A percentile compares a stretch with the other conserved stretches of the same genome.
phyloP scores from a whole-genome alignment of 768 basidiomycete genomes.

The Cyclocybe cylindracea region DNA sequence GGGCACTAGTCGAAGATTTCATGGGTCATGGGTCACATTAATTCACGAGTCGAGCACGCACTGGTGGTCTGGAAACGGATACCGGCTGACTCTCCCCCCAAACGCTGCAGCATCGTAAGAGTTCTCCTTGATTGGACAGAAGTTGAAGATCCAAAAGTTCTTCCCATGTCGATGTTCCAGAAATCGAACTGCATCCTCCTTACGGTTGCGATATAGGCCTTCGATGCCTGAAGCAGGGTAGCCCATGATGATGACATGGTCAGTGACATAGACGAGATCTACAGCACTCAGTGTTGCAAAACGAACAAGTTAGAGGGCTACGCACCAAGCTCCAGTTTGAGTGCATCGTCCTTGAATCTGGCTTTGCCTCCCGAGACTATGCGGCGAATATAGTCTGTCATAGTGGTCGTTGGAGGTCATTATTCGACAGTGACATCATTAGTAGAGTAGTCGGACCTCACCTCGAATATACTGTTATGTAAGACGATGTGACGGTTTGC shows the following conservation, averaged over 20 bases:
- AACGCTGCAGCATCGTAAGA: constrained; percentile 72
- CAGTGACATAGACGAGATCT: constrained; percentile 73
- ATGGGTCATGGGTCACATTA: neutral
- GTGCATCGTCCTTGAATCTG: constrained; percentile 66
- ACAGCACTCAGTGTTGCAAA: neutral
- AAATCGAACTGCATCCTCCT: constrained; percentile 76
- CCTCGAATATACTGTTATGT: neutral
- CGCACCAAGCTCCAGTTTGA: constrained; percentile 73
- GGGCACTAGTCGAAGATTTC: constrained; percentile 47
- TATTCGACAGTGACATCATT: no score
- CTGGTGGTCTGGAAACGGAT: constrained; percentile 92
- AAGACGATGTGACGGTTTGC: no score
- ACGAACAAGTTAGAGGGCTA: constrained; percentile 8
- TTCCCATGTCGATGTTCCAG: constrained; percentile 71
- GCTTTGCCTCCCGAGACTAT: constrained; percentile 84
- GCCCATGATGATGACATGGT: constrained; percentile 78
- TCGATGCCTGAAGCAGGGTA: constrained; percentile 83
- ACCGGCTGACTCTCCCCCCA: constrained; percentile 74
- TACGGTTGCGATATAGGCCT: constrained; percentile 75
- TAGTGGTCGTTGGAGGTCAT: constrained; percentile 18
- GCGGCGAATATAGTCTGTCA: constrained; percentile 69
- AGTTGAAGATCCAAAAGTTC: constrained; percentile 88
- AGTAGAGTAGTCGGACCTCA: neutral
- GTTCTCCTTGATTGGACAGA: constrained; percentile 83
- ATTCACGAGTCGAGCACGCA: constrained; percentile 36